Evolutionary conservation across 805 yeast genomes (phyloP).

Genomic region (Starmerella kuoi): DNA sequence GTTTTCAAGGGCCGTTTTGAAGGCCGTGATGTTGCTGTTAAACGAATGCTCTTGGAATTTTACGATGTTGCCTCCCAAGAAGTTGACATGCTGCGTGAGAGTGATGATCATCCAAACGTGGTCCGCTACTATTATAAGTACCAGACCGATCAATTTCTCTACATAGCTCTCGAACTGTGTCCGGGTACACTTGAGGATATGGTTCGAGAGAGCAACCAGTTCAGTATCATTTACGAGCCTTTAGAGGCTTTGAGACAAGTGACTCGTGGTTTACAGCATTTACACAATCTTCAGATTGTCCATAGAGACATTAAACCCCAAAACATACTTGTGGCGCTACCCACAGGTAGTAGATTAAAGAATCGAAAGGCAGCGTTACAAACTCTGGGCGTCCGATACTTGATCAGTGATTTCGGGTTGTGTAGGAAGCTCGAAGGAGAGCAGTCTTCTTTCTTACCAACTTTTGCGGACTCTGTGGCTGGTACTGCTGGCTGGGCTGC

Average conservation of each 20-base stretch:
- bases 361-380: neutral
- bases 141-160: slow-evolving; percentile 71
- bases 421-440: slow-evolving; percentile 86
- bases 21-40: slow-evolving; percentile 88
- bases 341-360: slow-evolving; percentile 25
- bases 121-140: slow-evolving; percentile 90
- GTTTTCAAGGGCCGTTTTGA: slow-evolving; percentile 86
- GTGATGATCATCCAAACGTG: slow-evolving; percentile 95
- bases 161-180: slow-evolving; percentile 88
- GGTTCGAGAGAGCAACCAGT: slow-evolving; percentile 35
- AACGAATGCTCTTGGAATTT: slow-evolving; percentile 83
- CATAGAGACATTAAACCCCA: slow-evolving; percentile 94
- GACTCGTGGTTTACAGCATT: slow-evolving; percentile 70
- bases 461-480: slow-evolving; percentile 51
- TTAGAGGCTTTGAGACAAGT: slow-evolving; percentile 50
- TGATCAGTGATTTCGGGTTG: slow-evolving; percentile 91
- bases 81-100: slow-evolving; percentile 73
- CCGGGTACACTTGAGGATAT: slow-evolving; percentile 80
- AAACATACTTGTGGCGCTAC: slow-evolving; percentile 71
- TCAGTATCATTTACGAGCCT: slow-evolving; percentile 20
- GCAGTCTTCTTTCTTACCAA: slow-evolving; percentile 86
- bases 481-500: slow-evolving; percentile 99
- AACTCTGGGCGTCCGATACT: slow-evolving; percentile 38
- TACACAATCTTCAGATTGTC: slow-evolving; percentile 81
- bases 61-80: slow-evolving; percentile 91